Conservation (phyloP, 345 rosid species). For the Ceriops tagal region DNA sequence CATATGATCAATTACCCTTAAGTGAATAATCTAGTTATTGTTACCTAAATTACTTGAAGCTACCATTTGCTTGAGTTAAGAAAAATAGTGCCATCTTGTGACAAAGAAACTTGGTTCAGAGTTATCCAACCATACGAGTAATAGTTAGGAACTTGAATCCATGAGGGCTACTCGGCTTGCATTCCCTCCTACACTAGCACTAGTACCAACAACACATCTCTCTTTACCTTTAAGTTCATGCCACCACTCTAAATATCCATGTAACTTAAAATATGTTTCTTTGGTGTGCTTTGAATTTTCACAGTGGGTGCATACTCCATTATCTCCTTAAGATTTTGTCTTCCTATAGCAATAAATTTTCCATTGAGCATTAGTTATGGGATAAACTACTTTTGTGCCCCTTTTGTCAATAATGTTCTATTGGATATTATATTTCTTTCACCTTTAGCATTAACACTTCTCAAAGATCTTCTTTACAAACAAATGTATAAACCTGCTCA, state of each 20-base stretch:
- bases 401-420: neutral
- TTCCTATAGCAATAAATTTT: too few species aligned
- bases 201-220: neutral
- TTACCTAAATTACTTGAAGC: neutral
- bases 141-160: neutral
- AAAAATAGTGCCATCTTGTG: neutral
- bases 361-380: neutral
- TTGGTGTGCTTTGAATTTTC: neutral
- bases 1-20: too few species aligned
- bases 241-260: neutral
- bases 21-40: neutral
- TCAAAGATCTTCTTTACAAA: too few species aligned
- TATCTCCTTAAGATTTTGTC: neutral
- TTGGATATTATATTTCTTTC: neutral
- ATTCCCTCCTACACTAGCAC: too few species aligned
- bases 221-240: neutral
- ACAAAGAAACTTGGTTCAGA: neutral
- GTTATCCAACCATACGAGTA: rapidly evolving
- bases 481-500: too few species aligned
- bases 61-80: too few species aligned
- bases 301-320: neutral
- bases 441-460: too few species aligned
- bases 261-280: neutral
- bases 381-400: neutral
- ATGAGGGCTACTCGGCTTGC: neutral